These are phyloP conservation scores for Spergularia marina DNA, from an alignment of 148 eudicot species.

Conservation along the genomic window DNA sequence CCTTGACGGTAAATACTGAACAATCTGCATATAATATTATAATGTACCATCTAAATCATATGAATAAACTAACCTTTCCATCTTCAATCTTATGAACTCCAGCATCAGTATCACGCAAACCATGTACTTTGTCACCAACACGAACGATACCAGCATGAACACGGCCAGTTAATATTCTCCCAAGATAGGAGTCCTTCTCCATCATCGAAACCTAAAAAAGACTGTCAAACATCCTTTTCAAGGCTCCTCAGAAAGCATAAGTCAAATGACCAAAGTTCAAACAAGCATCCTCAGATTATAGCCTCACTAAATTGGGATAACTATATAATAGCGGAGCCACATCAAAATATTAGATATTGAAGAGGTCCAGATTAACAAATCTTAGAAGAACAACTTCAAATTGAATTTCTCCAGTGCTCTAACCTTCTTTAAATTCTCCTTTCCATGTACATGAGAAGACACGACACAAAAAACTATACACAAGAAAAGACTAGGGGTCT, in stretches of 20 bases:
- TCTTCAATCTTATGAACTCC: constrained; percentile 85
- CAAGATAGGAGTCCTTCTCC: constrained; percentile 88
- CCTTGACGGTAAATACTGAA: not conserved
- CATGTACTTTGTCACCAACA: constrained; percentile 90
- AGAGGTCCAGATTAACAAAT: not conserved
- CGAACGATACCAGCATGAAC: constrained; percentile 69
- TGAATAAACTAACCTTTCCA: constrained; percentile 67
- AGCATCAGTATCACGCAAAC: constrained; percentile 59
- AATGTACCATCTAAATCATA: not conserved
- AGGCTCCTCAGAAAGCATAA: constrained; percentile 27
- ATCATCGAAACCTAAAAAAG: constrained; percentile 95
- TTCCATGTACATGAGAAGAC: not conserved
- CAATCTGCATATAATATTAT: not conserved
- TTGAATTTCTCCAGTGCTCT: not conserved
- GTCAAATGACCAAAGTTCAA: not conserved
- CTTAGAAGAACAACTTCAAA: not conserved
- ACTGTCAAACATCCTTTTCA: constrained; percentile 59
- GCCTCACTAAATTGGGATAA: not conserved
- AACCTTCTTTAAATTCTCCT: not conserved
- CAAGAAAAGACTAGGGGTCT: not conserved
- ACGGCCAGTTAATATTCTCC: constrained; percentile 91
- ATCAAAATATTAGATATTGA: not conserved
- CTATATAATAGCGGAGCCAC: not conserved
- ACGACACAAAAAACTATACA: constrained; percentile 1
- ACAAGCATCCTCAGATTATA: not conserved